Conservation (phyloP, 2,329 filamentous ascomycete species). For the Alternaria brassicae region DNA sequence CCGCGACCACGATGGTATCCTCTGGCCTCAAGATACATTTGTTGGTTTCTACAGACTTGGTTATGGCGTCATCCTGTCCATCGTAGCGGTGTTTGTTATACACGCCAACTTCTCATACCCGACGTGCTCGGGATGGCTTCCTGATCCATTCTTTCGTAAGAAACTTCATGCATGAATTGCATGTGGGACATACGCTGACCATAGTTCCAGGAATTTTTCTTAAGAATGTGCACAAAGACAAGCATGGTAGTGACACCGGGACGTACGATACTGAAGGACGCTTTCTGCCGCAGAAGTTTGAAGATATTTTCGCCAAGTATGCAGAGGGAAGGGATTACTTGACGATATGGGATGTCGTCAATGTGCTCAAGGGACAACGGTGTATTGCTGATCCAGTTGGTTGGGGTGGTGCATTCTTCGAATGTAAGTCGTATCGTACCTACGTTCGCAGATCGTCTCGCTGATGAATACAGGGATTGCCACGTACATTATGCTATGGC, state of each 20-base stretch:
- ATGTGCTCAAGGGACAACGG: slow-evolving; percentile 52
- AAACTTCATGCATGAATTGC: background rate
- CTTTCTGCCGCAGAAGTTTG: slow-evolving; percentile 56
- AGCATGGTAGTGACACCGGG: slow-evolving; percentile 54
- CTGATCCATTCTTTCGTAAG: slow-evolving; percentile 54
- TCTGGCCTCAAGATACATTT: slow-evolving; percentile 62
- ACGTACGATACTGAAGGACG: slow-evolving; percentile 56
- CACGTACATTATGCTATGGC: slow-evolving; percentile 62
- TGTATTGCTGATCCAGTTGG: slow-evolving; percentile 54
- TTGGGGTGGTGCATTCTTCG: slow-evolving; percentile 55
- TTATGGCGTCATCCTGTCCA: slow-evolving; percentile 54
- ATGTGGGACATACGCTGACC: background rate
- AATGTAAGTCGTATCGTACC: slow-evolving; percentile 43
- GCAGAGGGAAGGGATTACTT: slow-evolving; percentile 49
- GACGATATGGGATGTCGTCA: slow-evolving; percentile 49
- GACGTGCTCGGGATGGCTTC: slow-evolving; percentile 52
- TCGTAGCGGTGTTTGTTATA: slow-evolving; percentile 58
- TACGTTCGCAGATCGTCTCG: background rate
- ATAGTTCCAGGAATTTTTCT: slow-evolving; percentile 38
- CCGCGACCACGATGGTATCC: slow-evolving; percentile 59
- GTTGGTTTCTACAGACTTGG: slow-evolving; percentile 56
- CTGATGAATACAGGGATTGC: slow-evolving; percentile 50
- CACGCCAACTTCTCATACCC: slow-evolving; percentile 60
- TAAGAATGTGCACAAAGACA: slow-evolving; percentile 52
- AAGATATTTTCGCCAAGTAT: slow-evolving; percentile 59